Conservation (phyloP, 352 stramenopile genomes). For the Globisporangium ultimum region DNA sequence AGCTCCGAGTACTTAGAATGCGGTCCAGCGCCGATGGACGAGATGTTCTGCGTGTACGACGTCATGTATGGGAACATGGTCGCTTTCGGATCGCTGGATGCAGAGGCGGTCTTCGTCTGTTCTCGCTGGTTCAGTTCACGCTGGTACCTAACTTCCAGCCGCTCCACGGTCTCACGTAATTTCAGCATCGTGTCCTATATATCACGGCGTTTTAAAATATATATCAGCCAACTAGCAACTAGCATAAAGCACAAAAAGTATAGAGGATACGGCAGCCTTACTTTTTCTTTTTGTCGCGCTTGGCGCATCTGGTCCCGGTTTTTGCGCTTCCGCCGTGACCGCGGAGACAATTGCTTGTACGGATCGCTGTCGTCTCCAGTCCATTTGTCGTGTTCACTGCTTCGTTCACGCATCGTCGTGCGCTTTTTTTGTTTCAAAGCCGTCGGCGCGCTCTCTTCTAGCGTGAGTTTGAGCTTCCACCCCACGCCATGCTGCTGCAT, state of each 20-base stretch:
- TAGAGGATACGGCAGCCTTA: slow-evolving; percentile 14
- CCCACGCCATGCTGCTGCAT: not conserved
- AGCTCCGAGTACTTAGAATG: slow-evolving; percentile 33
- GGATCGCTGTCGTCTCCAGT: not conserved
- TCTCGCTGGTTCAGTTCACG: slow-evolving; percentile 2
- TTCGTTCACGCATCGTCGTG: not conserved
- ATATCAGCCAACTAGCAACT: not conserved
- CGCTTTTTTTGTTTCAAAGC: slow-evolving; percentile 1
- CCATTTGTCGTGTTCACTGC: not conserved
- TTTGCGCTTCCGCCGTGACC: slow-evolving; percentile 40
- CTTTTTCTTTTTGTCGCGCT: slow-evolving; percentile 40
- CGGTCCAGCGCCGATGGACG: not conserved
- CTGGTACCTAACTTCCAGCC: slow-evolving; percentile 35
- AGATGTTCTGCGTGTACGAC: slow-evolving; percentile 3
- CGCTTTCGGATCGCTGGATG: not conserved
- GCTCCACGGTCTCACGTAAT: slow-evolving; percentile 43
- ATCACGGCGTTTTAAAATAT: not conserved
- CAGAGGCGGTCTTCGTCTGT: not conserved
- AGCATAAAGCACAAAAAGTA: not conserved
- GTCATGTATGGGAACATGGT: slow-evolving; percentile 7
- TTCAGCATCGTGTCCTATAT: slow-evolving; percentile 42
- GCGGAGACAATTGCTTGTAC: slow-evolving; percentile 32
- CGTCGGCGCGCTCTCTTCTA: not conserved
- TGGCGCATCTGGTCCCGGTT: slow-evolving; percentile 57
- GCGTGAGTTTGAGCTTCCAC: not conserved